Percentiles rank a stretch among this genome's conserved stretches.
Conservation (phyloP, 164 flowering plant genomes). For the Piper betle region DNA sequence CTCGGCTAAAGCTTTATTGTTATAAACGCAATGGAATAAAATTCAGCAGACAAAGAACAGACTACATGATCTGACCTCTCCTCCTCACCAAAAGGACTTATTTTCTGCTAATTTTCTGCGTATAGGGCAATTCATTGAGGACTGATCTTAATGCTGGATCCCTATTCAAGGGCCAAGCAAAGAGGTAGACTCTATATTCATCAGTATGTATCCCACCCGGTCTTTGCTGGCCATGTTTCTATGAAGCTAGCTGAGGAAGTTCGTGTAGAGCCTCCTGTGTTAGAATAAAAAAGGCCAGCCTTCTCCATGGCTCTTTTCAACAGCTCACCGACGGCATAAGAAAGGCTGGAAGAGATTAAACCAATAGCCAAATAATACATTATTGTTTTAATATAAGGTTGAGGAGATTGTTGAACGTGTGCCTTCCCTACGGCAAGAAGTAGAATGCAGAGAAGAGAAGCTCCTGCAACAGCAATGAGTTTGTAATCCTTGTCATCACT, state of each 20-base stretch:
- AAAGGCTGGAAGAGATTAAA: conserved; percentile 24
- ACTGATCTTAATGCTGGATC: too few relatives aligned
- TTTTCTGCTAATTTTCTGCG: too few relatives aligned
- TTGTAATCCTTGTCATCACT: conserved; percentile 26
- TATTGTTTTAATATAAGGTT: conserved; percentile 21
- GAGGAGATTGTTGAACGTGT: conserved; percentile 9
- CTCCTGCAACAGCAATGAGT: conserved; percentile 29
- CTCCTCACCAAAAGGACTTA: too few relatives aligned
- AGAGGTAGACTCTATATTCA: too few relatives aligned
- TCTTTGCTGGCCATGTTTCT: not conserved
- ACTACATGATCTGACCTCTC: too few relatives aligned
- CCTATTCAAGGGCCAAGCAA: too few relatives aligned
- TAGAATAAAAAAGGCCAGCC: conserved; percentile 12
- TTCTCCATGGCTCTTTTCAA: conserved; percentile 17
- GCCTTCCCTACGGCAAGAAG: conserved; percentile 37
- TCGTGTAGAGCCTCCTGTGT: not conserved
- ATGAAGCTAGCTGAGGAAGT: not conserved
- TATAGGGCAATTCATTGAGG: too few relatives aligned
- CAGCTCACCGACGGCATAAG: conserved; percentile 21
- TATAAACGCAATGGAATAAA: too few relatives aligned
- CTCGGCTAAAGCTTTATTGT: too few relatives aligned
- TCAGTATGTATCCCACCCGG: conserved; percentile 9
- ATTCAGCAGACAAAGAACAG: too few relatives aligned
- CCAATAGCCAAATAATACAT: conserved; percentile 16
- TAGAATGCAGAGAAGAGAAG: conserved; percentile 30